Base-by-base conservation (phyloP, 805 yeast genomes). In the Myxozyma geophila region DNA sequence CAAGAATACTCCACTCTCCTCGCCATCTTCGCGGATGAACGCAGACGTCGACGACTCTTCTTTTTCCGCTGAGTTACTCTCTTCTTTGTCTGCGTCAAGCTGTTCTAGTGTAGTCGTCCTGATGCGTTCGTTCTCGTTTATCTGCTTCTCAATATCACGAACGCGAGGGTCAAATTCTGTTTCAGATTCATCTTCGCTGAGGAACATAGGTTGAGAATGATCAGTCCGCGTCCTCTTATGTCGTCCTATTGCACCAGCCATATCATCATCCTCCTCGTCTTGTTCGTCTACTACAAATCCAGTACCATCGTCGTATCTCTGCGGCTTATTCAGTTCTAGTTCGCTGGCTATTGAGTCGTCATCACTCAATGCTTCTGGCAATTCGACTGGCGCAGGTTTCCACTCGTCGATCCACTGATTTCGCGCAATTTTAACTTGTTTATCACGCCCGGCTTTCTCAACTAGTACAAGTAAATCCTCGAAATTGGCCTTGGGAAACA, bases 401-500 rank as follows among this genome's bases (percentile, higher is more conserved):
- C 55, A 56, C 39, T 63, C 67, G 41, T 64, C 62, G 19, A 67
- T 63, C 58, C 48, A 63, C 50, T 36, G 44, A 12, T 47, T 39
- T 12, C 70, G 46, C 15, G 44, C 54, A 12, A 74, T 77, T 62
- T 79, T 79, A 37, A 85, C 74, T 13, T 74, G 75, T 17, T 77
- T 74, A 5, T 72, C 74, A 66, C 74, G 75, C 13, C 89, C 87
- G 48, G 85, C 79, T 15, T 79, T 75, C 47, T 81, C 78, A 54
- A 86, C 75, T 68, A 87, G 75, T 28, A 80, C 78, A 0, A 88
- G 76, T 70, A 92, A 86, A 73, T 90, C 96, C 53, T 79, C 78
- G 68, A 92, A 89, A 66, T 84, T 86, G 15, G 95, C 90, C 76
- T 88, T 89, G 4, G 97, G 96, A 72, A 82, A 90, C 44, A 91